Percentiles rank a stretch among this genome's conserved stretches.
These are phyloP conservation scores for Saccharomycopsis javanensis DNA, from an alignment of 805 yeast species.

Conservation along the genomic window DNA sequence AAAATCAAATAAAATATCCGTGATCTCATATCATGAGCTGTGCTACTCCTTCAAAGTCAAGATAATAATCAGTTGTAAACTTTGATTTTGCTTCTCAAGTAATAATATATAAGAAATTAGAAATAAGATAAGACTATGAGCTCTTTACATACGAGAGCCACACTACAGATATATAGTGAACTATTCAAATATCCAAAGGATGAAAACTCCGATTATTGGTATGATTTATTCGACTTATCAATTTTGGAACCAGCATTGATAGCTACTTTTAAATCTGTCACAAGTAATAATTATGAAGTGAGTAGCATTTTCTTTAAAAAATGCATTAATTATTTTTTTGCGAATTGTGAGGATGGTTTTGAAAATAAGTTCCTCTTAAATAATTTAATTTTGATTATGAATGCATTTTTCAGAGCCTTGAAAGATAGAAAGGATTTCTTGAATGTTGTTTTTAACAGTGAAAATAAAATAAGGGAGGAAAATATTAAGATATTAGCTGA, in stretches of 20 bases:
- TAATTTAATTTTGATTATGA: conserved; percentile 13
- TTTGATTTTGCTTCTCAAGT: no score
- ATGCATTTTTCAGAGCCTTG: conserved; percentile 15
- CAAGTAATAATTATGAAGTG: not conserved
- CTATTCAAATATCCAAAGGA: conserved; percentile 3
- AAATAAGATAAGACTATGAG: not conserved
- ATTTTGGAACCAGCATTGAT: conserved; percentile 17
- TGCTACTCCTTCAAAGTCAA: no score
- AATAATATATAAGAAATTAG: no score
- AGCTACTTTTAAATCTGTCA: conserved; percentile 16
- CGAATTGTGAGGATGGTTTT: not conserved
- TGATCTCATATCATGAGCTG: no score
- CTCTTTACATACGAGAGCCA: conserved; percentile 9
- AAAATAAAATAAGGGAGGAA: not conserved
- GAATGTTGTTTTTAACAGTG: not conserved
- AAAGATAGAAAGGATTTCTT: not conserved
- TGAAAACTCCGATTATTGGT: conserved; percentile 12
- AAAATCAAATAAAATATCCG: no score
- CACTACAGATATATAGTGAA: conserved; percentile 13
- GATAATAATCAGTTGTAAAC: no score
- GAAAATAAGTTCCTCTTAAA: conserved; percentile 8
- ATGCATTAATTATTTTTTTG: not conserved
- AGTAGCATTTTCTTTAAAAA: conserved; percentile 4
- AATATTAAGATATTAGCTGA: not conserved
- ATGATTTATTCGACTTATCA: conserved; percentile 15